Conservation (phyloP, 768 basidiomycete species). For the Hirschioporus abietinus region DNA sequence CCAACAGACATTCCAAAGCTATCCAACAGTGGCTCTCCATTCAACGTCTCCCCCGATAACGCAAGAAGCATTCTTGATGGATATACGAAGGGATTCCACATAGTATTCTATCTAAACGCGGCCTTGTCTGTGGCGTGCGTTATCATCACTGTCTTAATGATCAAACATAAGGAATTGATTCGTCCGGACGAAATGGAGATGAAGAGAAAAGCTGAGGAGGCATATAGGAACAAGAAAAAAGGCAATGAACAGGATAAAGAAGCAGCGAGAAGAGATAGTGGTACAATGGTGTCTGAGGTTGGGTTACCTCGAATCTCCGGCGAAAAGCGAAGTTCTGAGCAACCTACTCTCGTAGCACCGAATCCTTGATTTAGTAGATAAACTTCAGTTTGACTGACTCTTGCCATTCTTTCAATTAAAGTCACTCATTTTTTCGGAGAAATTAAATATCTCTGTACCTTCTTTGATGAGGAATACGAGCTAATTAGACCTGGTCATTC, state of each 20-base stretch:
- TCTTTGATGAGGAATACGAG: too few species aligned
- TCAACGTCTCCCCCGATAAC: conserved; percentile 32
- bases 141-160: conserved; percentile 52
- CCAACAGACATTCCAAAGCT: conserved; percentile 31
- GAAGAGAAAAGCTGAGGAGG: not conserved
- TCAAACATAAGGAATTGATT: conserved; percentile 55
- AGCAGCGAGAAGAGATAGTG: not conserved
- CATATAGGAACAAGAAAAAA: not conserved
- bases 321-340: not conserved
- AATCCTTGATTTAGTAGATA: not conserved
- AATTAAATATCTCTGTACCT: too few species aligned
- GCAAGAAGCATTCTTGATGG: conserved; percentile 42
- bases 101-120: conserved; percentile 58
- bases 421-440: too few species aligned
- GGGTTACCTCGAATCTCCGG: not conserved
- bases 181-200: conserved; percentile 50
- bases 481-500: too few species aligned
- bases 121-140: conserved; percentile 48
- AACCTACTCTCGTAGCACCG: not conserved
- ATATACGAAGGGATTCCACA: conserved; percentile 53
- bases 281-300: not conserved
- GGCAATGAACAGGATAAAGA: not conserved
- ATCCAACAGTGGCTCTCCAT: conserved; percentile 18
- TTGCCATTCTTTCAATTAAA: too few species aligned
- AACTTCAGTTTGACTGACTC: too few species aligned